Evolutionary conservation across 306 rosid genomes (phyloP).

Genomic region (Acacia crassicarpa): DNA sequence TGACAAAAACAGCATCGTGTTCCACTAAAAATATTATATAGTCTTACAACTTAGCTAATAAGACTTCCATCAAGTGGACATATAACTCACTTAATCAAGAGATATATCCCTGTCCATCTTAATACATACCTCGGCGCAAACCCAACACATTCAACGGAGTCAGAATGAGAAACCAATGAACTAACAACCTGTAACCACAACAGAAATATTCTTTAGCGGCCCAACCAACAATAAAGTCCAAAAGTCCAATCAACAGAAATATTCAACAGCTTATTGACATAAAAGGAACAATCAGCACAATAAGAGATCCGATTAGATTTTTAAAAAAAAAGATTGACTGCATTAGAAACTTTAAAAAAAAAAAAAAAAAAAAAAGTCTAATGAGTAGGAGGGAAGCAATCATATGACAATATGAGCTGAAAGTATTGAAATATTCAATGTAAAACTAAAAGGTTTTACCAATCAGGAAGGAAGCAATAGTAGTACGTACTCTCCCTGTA

Average conservation of each 20-base stretch:
- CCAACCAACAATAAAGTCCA: constrained; percentile 10
- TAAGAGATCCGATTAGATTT: not conserved
- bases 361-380: too few relatives aligned
- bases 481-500: constrained; percentile 69
- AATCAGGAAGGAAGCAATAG: constrained; percentile 23
- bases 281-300: constrained; percentile 17
- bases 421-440: not conserved
- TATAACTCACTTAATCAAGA: constrained; percentile 1
- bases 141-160: constrained; percentile 77
- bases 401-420: not conserved
- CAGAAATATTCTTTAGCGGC: constrained; percentile 23
- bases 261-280: constrained; percentile 10
- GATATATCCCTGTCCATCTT: constrained; percentile 27
- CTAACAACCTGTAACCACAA: constrained; percentile 67
- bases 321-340: too few relatives aligned
- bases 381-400: not conserved
- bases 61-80: not conserved
- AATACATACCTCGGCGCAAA: constrained; percentile 63
- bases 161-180: constrained; percentile 62
- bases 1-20: not conserved
- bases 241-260: not conserved
- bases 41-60: not conserved
- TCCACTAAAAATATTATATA: not conserved
- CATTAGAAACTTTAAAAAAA: not conserved
- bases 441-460: constrained; percentile 18